Conservation (phyloP, 2,329 filamentous ascomycete genomes). For the Xylaria sp. region DNA sequence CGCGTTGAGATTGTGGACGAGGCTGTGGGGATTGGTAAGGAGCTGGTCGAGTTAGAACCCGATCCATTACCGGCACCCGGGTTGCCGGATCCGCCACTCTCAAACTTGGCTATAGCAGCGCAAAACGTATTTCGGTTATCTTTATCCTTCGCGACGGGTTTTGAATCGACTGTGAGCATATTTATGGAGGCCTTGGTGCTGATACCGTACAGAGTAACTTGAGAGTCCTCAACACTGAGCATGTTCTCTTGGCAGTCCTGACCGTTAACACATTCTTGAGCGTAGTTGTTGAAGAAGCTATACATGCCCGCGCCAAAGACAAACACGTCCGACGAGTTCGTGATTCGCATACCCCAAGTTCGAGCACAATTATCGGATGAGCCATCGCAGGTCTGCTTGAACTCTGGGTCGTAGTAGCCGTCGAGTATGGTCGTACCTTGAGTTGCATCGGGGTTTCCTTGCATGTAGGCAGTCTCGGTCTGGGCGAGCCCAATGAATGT, state of each 20-base stretch:
- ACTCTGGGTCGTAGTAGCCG: slow-evolving; percentile 71
- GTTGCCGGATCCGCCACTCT: slow-evolving; percentile 25
- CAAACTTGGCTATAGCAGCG: slow-evolving; percentile 63
- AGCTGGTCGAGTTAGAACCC: slow-evolving; percentile 22
- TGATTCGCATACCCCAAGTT: slow-evolving; percentile 76
- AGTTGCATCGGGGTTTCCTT: slow-evolving; percentile 77
- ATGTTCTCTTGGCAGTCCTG: slow-evolving; percentile 81
- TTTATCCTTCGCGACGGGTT: slow-evolving; percentile 56
- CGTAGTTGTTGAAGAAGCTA: slow-evolving; percentile 84
- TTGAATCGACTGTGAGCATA: slow-evolving; percentile 70
- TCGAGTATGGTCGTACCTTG: slow-evolving; percentile 66
- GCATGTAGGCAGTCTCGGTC: slow-evolving; percentile 88
- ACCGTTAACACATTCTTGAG: slow-evolving; percentile 68
- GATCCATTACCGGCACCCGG: slow-evolving; percentile 22
- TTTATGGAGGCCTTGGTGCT: slow-evolving; percentile 77
- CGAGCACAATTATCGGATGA: slow-evolving; percentile 64
- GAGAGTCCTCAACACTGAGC: slow-evolving; percentile 70
- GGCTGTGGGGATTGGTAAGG: slow-evolving; percentile 6
- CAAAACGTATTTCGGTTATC: slow-evolving; percentile 72
- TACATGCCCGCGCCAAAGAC: slow-evolving; percentile 79
- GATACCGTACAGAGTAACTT: slow-evolving; percentile 68
- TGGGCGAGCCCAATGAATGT: slow-evolving; percentile 86
- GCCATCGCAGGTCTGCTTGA: slow-evolving; percentile 59
- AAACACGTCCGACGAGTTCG: slow-evolving; percentile 69
- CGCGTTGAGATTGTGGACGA: slow-evolving; percentile 11